phyloP scores from a whole-genome alignment of 768 basidiomycete genomes.

The Xerocomellus chrysenteron region DNA sequence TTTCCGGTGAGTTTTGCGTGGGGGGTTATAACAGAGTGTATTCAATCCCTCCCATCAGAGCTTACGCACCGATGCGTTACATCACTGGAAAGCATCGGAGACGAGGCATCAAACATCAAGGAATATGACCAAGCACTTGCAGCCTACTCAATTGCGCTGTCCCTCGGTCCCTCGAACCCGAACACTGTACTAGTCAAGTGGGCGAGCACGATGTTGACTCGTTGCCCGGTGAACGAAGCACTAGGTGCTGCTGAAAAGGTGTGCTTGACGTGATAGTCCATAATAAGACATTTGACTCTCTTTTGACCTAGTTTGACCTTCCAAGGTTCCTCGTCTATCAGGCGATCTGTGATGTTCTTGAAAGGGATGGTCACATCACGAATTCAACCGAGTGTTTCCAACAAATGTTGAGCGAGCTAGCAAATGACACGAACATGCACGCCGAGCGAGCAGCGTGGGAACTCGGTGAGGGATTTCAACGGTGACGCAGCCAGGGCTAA shows the following conservation, averaged over 20 bases:
- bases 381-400: not conserved
- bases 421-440: not conserved
- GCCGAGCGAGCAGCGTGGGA: not conserved
- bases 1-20: not conserved
- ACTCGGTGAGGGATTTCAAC: not conserved
- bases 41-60: not conserved
- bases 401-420: constrained; percentile 1
- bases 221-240: not conserved
- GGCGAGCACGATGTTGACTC: not conserved
- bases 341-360: constrained; percentile 6
- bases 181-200: constrained; percentile 6
- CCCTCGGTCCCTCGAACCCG: not conserved
- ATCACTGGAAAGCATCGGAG: not conserved
- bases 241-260: constrained; percentile 1
- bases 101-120: not conserved
- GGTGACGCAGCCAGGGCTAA: not conserved
- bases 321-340: not conserved
- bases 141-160: constrained; percentile 3
- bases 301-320: not conserved
- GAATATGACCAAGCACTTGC: not conserved
- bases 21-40: not conserved
- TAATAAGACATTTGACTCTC: not conserved
- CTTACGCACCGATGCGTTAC: constrained; percentile 1
- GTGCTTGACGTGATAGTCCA: not conserved
- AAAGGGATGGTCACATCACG: not conserved